Conservation (phyloP, 2,329 filamentous ascomycete species). For the Aureobasidium subglaciale region DNA sequence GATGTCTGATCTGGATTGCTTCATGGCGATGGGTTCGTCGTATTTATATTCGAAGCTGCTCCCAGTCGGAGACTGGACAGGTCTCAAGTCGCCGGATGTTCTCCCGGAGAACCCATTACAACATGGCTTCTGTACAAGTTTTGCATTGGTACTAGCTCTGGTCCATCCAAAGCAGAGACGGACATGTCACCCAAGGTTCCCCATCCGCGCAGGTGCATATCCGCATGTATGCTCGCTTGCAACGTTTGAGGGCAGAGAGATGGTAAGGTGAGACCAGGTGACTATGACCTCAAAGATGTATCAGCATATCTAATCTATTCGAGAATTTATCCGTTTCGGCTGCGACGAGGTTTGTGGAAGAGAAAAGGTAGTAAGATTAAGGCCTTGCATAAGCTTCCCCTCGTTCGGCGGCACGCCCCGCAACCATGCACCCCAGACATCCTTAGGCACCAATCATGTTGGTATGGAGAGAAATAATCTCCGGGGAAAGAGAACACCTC, state of each 20-base stretch:
- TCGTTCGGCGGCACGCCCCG: constrained; percentile 1
- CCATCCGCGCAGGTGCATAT: not conserved
- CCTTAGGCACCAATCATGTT: not conserved
- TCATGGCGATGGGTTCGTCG: not conserved
- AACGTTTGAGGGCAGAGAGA: not conserved
- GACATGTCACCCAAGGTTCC: not conserved
- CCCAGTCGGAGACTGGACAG: not conserved
- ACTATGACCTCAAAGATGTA: not conserved
- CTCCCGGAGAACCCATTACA: not conserved
- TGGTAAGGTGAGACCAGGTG: not conserved
- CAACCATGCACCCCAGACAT: not conserved
- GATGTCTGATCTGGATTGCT: not conserved
- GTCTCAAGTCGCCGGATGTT: not conserved
- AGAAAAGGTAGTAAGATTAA: not conserved
- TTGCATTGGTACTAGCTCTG: not conserved
- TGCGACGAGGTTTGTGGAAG: not conserved
- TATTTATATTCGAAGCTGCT: constrained; percentile 8
- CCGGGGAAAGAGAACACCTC: not conserved
- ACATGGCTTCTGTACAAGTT: not conserved
- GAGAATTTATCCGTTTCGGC: constrained; percentile 3
- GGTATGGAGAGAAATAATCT: not conserved
- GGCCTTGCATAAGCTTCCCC: constrained; percentile 11
- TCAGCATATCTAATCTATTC: constrained; percentile 2
- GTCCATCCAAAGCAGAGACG: not conserved
- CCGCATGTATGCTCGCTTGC: not conserved